Evolutionary conservation across 768 basidiomycete genomes (phyloP).

Genomic region (Podaxis sp.): DNA sequence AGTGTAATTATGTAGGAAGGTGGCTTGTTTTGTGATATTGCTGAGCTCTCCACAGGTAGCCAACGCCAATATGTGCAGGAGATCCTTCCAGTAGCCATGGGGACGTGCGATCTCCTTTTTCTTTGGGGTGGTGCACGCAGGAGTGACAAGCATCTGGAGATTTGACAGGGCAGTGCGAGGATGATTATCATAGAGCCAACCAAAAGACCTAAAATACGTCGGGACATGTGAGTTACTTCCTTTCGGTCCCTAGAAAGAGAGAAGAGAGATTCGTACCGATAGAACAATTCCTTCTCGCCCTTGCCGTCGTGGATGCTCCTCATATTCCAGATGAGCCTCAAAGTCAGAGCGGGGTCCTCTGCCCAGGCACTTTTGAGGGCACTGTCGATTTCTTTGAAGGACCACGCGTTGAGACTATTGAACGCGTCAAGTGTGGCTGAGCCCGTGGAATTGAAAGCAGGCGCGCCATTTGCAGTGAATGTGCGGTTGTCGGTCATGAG

Average conservation of each 20-base stretch:
- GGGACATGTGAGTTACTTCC: background rate
- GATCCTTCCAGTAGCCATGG: slow-evolving; percentile 78
- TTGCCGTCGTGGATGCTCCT: slow-evolving; percentile 74
- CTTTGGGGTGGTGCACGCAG: slow-evolving; percentile 39
- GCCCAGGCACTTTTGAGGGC: slow-evolving; percentile 52
- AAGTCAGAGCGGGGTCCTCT: slow-evolving; percentile 55
- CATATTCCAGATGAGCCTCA: slow-evolving; percentile 65
- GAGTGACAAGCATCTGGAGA: slow-evolving; percentile 50
- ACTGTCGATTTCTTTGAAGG: slow-evolving; percentile 24
- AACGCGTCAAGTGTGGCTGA: slow-evolving; percentile 59
- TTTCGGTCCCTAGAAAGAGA: background rate
- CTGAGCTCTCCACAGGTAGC: slow-evolving; percentile 52
- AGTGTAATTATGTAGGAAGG: slow-evolving; percentile 30
- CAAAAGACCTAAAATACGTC: slow-evolving; percentile 41
- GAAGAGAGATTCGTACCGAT: slow-evolving; percentile 33
- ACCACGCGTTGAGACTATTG: slow-evolving; percentile 32
- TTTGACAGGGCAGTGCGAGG: slow-evolving; percentile 69
- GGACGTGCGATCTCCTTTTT: slow-evolving; percentile 25
- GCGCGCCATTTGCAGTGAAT: slow-evolving; percentile 49
- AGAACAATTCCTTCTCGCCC: slow-evolving; percentile 57
- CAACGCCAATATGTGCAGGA: slow-evolving; percentile 65
- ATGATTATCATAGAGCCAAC: slow-evolving; percentile 68
- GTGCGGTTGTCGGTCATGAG: slow-evolving; percentile 43
- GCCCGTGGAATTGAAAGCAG: slow-evolving; percentile 49
- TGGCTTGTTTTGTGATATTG: slow-evolving; percentile 17